Conservation (phyloP, 768 basidiomycete genomes). For the Coprinellus micaceus region DNA sequence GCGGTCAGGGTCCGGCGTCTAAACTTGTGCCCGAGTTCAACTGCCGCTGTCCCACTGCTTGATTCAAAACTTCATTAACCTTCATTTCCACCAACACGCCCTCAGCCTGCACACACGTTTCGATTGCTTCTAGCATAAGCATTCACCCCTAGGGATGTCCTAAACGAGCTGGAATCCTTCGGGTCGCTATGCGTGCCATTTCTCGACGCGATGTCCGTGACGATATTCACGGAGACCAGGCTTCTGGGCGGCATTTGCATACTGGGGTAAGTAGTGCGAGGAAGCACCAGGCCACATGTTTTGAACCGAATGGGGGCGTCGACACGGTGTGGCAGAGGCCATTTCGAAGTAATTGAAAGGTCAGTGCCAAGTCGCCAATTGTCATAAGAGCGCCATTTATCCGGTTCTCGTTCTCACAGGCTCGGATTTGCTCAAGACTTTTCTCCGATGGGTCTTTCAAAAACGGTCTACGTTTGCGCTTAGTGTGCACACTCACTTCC, state of each 20-base stretch:
- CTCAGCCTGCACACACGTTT: background rate
- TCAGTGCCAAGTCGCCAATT: background rate
- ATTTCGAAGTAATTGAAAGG: background rate
- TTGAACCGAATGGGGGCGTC: background rate
- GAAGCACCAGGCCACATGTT: too few relatives aligned
- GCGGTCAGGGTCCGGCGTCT: background rate
- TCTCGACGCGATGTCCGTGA: background rate
- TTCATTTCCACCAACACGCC: background rate
- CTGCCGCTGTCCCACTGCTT: background rate
- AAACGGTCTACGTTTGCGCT: too few relatives aligned
- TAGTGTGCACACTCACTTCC: too few relatives aligned
- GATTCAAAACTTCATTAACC: too few relatives aligned
- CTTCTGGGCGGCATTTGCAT: background rate
- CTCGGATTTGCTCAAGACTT: too few relatives aligned
- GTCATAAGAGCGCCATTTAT: background rate
- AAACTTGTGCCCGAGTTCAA: background rate
- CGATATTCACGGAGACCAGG: background rate
- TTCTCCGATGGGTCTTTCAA: too few relatives aligned
- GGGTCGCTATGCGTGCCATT: background rate
- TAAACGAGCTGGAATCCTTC: background rate
- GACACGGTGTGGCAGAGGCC: background rate
- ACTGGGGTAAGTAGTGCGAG: too few relatives aligned
- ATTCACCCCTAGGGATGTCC: background rate
- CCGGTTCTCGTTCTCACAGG: too few relatives aligned
- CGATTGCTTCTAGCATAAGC: background rate